Conservation (phyloP, 352 stramenopile species). For the Pythium biforme region DNA sequence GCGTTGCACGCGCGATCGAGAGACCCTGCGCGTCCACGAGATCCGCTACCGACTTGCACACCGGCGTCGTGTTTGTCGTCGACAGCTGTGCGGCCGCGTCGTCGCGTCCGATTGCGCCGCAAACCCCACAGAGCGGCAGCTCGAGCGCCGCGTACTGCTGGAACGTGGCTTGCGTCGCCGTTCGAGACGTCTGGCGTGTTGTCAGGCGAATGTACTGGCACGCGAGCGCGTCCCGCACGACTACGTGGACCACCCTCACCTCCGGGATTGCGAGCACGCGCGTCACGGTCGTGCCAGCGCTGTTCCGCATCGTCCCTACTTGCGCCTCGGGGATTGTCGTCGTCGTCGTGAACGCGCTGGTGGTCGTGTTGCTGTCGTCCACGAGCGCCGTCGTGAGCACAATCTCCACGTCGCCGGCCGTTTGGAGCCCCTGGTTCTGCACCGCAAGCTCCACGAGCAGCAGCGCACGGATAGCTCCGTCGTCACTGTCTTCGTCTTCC, state of each 20-base stretch:
- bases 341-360: neutral
- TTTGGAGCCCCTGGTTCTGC: constrained; percentile 17
- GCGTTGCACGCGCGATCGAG: neutral
- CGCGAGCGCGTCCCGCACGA: constrained; percentile 23
- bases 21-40: constrained; percentile 13
- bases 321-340: neutral
- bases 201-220: constrained; percentile 30
- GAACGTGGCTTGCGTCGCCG: constrained; percentile 1
- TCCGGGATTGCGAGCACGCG: constrained; percentile 21
- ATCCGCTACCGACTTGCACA: constrained; percentile 20
- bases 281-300: neutral
- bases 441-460: constrained; percentile 16
- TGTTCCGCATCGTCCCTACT: constrained; percentile 10
- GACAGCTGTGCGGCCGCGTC: neutral
- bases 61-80: neutral
- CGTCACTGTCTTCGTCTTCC: constrained; percentile 2
- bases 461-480: neutral
- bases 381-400: constrained; percentile 11
- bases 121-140: constrained; percentile 27
- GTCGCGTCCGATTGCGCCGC: constrained; percentile 12
- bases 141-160: constrained; percentile 23
- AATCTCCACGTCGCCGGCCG: constrained; percentile 22
- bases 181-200: neutral
- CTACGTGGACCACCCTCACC: constrained; percentile 17
- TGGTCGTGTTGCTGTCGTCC: neutral